Conservation (phyloP, 2,329 filamentous ascomycete species). For the Didymosphaeria variabile region DNA sequence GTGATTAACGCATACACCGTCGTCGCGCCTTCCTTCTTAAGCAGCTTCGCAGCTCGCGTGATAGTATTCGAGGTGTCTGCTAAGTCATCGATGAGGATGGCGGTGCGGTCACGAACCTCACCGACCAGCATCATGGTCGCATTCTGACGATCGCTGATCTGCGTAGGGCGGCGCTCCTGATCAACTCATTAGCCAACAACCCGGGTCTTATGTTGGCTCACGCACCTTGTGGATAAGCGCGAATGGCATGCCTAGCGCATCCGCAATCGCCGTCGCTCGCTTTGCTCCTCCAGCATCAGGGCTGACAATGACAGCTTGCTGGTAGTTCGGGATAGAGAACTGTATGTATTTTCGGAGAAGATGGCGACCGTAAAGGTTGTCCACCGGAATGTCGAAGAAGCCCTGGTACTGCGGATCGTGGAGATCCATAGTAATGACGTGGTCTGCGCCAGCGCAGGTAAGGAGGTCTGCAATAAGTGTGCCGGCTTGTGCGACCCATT, state of each 20-base stretch:
- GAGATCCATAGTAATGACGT: conserved; percentile 97
- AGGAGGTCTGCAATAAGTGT: conserved; percentile 93
- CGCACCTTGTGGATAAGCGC: conserved; percentile 96
- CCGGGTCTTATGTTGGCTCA: conserved; percentile 14
- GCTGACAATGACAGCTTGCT: conserved; percentile 89
- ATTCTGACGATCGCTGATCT: conserved; percentile 82
- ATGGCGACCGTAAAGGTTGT: conserved; percentile 91
- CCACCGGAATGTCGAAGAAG: conserved; percentile 98
- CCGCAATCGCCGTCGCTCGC: conserved; percentile 92
- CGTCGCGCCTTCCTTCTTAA: conserved; percentile 91
- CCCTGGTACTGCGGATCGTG: conserved; percentile 93
- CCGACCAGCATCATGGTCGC: conserved; percentile 95
- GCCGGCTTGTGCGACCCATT: conserved; percentile 98
- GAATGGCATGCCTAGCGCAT: conserved; percentile 92
- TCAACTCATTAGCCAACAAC: conserved; percentile 16
- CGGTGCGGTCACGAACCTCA: conserved; percentile 79
- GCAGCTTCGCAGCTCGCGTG: conserved; percentile 92
- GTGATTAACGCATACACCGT: conserved; percentile 92
- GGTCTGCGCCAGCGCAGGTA: conserved; percentile 94
- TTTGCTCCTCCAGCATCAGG: conserved; percentile 97
- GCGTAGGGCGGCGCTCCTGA: conserved; percentile 86
- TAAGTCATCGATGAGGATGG: conserved; percentile 93
- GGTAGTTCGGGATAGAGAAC: conserved; percentile 83
- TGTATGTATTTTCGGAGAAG: conserved; percentile 75
- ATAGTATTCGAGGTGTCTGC: conserved; percentile 98